Evolutionary conservation across 768 basidiomycete species (phyloP).

Genomic region (Lactarius vividus): DNA sequence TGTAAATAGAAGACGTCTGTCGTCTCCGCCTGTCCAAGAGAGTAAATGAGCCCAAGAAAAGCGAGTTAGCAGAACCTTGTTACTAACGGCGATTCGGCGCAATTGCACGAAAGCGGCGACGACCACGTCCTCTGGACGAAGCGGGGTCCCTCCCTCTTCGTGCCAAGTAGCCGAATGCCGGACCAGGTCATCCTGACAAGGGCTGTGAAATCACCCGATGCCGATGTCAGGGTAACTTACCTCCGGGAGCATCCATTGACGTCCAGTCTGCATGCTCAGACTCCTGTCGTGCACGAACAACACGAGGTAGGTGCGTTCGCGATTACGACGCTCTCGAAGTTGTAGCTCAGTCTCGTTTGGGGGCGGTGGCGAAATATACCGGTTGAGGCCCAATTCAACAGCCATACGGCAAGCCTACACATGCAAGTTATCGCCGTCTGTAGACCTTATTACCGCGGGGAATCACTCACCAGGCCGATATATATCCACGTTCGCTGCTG

Average conservation of each 20-base stretch:
- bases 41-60: not conserved
- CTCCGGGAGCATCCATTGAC: slow-evolving; percentile 87
- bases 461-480: slow-evolving; percentile 68
- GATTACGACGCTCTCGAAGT: slow-evolving; percentile 71
- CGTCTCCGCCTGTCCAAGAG: slow-evolving; percentile 58
- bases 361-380: slow-evolving; percentile 55
- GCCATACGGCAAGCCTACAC: slow-evolving; percentile 82
- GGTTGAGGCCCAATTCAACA: slow-evolving; percentile 77
- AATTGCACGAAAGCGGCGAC: slow-evolving; percentile 74
- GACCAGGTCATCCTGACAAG: slow-evolving; percentile 61
- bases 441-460: slow-evolving; percentile 9
- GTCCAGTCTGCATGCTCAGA: slow-evolving; percentile 81
- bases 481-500: slow-evolving; percentile 79
- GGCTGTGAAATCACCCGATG: slow-evolving; percentile 14
- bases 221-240: slow-evolving; percentile 28
- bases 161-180: slow-evolving; percentile 72
- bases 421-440: slow-evolving; percentile 1
- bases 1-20: slow-evolving; percentile 67
- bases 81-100: slow-evolving; percentile 72
- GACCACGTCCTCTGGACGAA: slow-evolving; percentile 79
- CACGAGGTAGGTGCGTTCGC: slow-evolving; percentile 84
- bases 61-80: not conserved
- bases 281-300: slow-evolving; percentile 85
- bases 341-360: slow-evolving; percentile 62
- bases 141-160: slow-evolving; percentile 46